Evolutionary conservation across 108 stramenopile genomes (phyloP), one percentile per base, ranked within the genome.

Genomic region (Cyclotella atomus): DNA sequence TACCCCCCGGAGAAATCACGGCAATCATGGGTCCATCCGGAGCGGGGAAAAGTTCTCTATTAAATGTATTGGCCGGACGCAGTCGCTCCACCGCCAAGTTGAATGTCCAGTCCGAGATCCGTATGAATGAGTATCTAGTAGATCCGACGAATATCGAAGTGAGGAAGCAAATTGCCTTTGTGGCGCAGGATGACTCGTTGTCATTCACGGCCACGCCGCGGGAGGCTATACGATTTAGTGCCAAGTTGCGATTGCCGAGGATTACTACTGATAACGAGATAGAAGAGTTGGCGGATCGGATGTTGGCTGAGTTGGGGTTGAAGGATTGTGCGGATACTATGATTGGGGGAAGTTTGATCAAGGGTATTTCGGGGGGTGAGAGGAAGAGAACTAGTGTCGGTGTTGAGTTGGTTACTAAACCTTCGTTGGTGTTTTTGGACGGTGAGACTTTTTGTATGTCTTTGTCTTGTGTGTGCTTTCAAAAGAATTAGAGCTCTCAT

Each of bases 141-240:
- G 85, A 93, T 50, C 89, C 92, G 0, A 85, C 89, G 9, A 65
- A 83, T 38, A 83, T 93, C 57, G 34, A 71, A 1, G 85, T 90
- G 14, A 80, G 93, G 25, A 79, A 89, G 59, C 78, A 92, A 44
- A 90, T 96, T 60, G 92, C 92, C 54, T 97, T 91, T 65, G 92
- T 94, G 23, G 85, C 88, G 33, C 95, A 96, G 52, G 92, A 95
- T 41, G 96, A 95, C 59, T 85, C 85, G 6, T 79, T 95, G 25
- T 78, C 90, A 16, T 85, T 90, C 46, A 91, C 91, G 2, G 76
- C 90, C 6, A 97, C 96, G 29, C 94, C 92, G 27, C 74, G 88
- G n/a, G 96, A 97, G 76, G 85, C 89, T 25, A 88, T 97, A 33
- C 68, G 76, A 28, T 95, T 97, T 69, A 90, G 87, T 46, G 95